Conservation (phyloP, 148 eudicot genomes). For the Fallopia convolvulus region DNA sequence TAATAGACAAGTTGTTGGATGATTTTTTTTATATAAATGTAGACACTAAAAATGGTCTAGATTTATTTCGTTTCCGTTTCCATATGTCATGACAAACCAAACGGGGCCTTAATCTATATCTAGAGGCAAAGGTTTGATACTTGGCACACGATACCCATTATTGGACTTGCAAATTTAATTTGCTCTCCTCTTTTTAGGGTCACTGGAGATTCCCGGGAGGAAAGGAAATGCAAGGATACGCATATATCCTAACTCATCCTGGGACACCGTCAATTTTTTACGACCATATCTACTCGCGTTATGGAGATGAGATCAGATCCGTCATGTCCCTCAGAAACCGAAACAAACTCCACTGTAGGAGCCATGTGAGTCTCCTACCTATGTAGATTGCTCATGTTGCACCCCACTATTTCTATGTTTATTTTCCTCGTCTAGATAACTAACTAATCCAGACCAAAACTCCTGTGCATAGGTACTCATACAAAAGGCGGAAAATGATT, state of each 20-base stretch:
- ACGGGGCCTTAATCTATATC: not conserved
- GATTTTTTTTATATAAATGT: too few species aligned
- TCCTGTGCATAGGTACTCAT: constrained; percentile 46
- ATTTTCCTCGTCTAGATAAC: not conserved
- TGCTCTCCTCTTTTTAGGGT: constrained; percentile 33
- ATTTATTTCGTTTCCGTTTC: too few species aligned
- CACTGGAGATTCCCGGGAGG: constrained; percentile 99
- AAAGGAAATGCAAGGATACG: constrained; percentile 99
- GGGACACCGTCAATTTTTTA: constrained; percentile 96
- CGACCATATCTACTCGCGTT: constrained; percentile 69
- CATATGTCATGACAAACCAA: too few species aligned
- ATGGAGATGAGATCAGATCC: constrained; percentile 42
- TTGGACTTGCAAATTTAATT: not conserved
- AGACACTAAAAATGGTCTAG: too few species aligned
- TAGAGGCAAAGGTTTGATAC: not conserved
- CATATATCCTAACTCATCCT: constrained; percentile 95
- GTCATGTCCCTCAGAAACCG: constrained; percentile 69
- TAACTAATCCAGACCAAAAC: not conserved
- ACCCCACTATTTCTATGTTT: not conserved
- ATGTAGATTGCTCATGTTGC: not conserved
- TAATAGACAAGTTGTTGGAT: too few species aligned
- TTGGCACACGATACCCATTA: not conserved
- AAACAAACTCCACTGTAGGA: constrained; percentile 80
- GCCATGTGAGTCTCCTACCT: constrained; percentile 50
- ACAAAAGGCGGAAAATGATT: constrained; percentile 77